Conservation (phyloP, 2,329 filamentous ascomycete genomes). For the Aspergillus chevalieri region DNA sequence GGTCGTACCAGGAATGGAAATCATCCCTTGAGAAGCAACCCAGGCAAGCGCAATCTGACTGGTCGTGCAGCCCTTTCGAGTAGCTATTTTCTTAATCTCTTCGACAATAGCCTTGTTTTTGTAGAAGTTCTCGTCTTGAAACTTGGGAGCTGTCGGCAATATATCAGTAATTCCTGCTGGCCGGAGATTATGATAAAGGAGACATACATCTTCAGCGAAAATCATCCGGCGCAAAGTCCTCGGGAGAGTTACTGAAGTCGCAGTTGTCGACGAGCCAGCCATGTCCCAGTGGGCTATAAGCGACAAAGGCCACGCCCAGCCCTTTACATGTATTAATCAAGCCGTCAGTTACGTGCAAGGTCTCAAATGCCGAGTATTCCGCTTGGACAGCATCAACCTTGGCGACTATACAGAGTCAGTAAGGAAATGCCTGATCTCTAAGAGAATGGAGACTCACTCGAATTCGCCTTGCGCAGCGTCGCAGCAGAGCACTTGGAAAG, state of each 20-base stretch:
- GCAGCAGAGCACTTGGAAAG: slow-evolving; percentile 44
- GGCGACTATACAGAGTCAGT: slow-evolving; percentile 32
- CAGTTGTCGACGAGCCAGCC: slow-evolving; percentile 46
- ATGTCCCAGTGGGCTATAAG: slow-evolving; percentile 44
- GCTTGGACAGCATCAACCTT: slow-evolving; percentile 45
- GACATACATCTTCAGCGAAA: slow-evolving; percentile 35
- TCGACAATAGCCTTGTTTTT: slow-evolving; percentile 39
- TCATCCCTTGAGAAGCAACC: slow-evolving; percentile 38
- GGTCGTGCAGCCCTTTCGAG: slow-evolving; percentile 26
- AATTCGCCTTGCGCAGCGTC: slow-evolving; percentile 42
- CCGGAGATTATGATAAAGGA: too few species aligned
- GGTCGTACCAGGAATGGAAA: slow-evolving; percentile 44
- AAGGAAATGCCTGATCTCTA: not conserved
- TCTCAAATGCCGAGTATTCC: slow-evolving; percentile 43
- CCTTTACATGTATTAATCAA: slow-evolving; percentile 41
- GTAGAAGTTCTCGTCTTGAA: slow-evolving; percentile 43
- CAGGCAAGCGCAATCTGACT: slow-evolving; percentile 37
- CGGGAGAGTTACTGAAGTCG: slow-evolving; percentile 32
- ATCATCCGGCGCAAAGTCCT: slow-evolving; percentile 42
- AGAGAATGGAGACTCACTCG: slow-evolving; percentile 26
- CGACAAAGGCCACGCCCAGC: slow-evolving; percentile 39
- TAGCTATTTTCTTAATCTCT: slow-evolving; percentile 37
- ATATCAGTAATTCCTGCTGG: not conserved
- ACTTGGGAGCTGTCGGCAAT: slow-evolving; percentile 18
- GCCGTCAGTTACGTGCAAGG: slow-evolving; percentile 35